phyloP scores from a whole-genome alignment of 768 basidiomycete species.

The Kwoniella botswanensis region DNA sequence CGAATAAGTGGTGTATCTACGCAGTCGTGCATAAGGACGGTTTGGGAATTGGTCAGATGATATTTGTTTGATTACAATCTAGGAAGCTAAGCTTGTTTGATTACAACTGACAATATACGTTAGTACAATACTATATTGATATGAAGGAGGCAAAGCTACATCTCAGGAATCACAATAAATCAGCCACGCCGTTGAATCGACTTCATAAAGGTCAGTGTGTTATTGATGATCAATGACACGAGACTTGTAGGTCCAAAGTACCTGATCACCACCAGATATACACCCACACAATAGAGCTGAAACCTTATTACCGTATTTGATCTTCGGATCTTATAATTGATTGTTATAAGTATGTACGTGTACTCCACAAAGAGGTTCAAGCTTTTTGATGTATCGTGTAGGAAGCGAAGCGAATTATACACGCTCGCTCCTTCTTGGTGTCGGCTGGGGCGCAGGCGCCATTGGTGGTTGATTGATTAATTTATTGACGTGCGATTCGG shows the following conservation, averaged over 20 bases:
- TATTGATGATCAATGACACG: no score
- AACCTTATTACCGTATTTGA: background rate
- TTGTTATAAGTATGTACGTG: background rate
- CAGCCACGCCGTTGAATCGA: background rate
- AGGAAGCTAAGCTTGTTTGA: no score
- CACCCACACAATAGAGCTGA: background rate
- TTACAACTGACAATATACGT: no score
- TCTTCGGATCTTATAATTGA: background rate
- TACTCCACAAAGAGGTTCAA: background rate
- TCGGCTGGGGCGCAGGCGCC: background rate
- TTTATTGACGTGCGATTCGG: background rate
- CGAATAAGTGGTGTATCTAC: background rate
- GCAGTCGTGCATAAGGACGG: no score
- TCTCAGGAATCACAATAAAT: background rate
- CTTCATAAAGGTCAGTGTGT: background rate
- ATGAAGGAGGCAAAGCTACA: no score
- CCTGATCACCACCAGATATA: background rate
- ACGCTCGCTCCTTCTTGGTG: background rate
- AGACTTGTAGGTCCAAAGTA: background rate
- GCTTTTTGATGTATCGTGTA: background rate
- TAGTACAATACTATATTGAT: no score
- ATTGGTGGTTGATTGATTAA: background rate
- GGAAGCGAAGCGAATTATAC: background rate
- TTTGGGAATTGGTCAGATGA: no score
- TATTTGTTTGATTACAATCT: no score